These are phyloP conservation scores for Buddleja alternifolia DNA, from an alignment of 257 asterid genomes.

Conservation along the genomic window DNA sequence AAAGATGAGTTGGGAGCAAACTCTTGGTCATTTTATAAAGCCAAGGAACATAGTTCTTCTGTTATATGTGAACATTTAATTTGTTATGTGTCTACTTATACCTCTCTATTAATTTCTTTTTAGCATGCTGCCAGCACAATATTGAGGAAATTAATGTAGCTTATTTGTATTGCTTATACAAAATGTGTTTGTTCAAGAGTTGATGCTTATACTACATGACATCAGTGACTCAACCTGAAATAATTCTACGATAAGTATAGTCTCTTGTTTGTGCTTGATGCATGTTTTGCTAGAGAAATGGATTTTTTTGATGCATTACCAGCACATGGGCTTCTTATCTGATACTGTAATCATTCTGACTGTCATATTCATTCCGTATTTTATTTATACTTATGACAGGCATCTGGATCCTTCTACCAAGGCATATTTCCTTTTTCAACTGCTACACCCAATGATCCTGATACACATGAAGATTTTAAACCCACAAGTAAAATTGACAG, in stretches of 20 bases:
- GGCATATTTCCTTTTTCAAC: conserved; percentile 53
- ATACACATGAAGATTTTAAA: conserved; percentile 83
- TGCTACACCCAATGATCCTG: conserved; percentile 70
- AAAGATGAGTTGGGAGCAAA: neutral
- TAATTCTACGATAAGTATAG: neutral
- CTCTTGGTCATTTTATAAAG: neutral
- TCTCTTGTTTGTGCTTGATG: conserved; percentile 2
- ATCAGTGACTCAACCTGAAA: neutral
- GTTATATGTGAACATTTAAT: neutral
- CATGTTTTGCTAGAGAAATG: conserved; percentile 15
- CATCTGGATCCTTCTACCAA: conserved; percentile 49
- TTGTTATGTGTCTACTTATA: neutral
- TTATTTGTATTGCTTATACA: neutral
- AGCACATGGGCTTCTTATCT: neutral
- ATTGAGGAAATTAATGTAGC: neutral
- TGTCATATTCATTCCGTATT: conserved; percentile 17
- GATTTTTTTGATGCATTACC: neutral
- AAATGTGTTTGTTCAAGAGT: neutral
- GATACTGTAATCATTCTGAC: neutral
- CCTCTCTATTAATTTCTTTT: neutral
- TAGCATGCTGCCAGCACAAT: neutral
- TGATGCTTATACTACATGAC: neutral
- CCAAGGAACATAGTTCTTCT: neutral
- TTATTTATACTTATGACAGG: conserved; percentile 40
- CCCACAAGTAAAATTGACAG: conserved; percentile 67